Base-by-base conservation (phyloP, 1,139 yeast genomes). In the Diutina rugosa region DNA sequence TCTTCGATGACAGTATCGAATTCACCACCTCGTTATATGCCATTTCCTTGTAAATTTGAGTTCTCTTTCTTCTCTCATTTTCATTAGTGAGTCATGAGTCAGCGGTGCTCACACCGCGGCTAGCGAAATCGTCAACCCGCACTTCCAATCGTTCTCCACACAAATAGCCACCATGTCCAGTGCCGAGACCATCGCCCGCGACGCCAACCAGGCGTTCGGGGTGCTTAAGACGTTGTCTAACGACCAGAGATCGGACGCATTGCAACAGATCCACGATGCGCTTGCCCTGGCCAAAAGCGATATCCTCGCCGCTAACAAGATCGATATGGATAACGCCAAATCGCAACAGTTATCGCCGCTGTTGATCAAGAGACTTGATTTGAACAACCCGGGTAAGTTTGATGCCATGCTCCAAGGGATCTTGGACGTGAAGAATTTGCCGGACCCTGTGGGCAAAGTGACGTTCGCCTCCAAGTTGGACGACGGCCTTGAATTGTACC, bases 361-460 rank as follows among this genome's bases (percentile, higher is more conserved):
- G 1, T 73, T 95, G 62, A 74, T 91, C 57, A 90, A 89, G 66
- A 77, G 99, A 63, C 76, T 95, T 38, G 98, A 95, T 67, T 76
- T 95, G 56, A 79, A 88, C 56, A 81, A 79, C 59, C 83, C 85
- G 55, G 97, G 88, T 58, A 95, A 93, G 69, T 95, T 82, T 67
- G 98, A 90, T 61, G 76, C 88, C 44, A 95, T 95, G 99, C 78
- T 93, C 56, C 95, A 90, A 67, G 99, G 99, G 32, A 84, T 95
- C 26, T 74, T 87, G 59, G 99, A 95, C 64, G 99, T 95, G 18
- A 95, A 96, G 1, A 78, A 78, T 3, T 76, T 95, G 59, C 87
- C 84, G 41, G 98, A 95, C 67, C 98, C 99, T 29, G 85, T 91
- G 46, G 97, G 97, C 12, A 86, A 85, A 66, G 72, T 87, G 61